Conservation (phyloP, 495 filamentous ascomycete genomes). For the Thermothielavioides terrestris region DNA sequence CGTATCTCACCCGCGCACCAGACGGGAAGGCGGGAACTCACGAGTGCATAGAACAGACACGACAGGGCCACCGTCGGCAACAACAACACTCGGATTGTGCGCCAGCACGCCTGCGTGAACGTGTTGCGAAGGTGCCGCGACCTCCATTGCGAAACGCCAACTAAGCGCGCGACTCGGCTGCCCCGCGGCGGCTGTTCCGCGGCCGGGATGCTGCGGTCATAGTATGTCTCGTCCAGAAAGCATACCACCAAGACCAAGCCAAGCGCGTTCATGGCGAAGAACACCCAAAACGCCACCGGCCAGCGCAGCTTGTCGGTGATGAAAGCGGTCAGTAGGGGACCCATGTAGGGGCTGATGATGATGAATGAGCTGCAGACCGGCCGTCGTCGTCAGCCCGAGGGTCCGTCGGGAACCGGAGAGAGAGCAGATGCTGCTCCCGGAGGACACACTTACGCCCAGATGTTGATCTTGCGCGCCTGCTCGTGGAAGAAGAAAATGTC, state of each 20-base stretch:
- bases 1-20: too few relatives aligned
- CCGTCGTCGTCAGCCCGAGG: not conserved
- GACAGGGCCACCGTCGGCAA: constrained; percentile 45
- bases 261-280: constrained; percentile 41
- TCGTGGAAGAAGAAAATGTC: constrained; percentile 62
- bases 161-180: constrained; percentile 32
- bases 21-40: too few relatives aligned
- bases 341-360: constrained; percentile 50
- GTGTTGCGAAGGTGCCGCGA: constrained; percentile 34
- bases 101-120: constrained; percentile 38
- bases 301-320: constrained; percentile 45
- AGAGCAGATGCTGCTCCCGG: not conserved
- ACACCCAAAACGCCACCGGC: constrained; percentile 47
- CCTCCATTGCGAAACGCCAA: constrained; percentile 42
- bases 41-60: constrained; percentile 47
- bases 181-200: constrained; percentile 36
- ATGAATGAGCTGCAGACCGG: constrained; percentile 20
- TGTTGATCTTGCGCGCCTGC: constrained; percentile 54
- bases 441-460: constrained; percentile 40
- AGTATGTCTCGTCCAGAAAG: constrained; percentile 54
- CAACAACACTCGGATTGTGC: constrained; percentile 36
- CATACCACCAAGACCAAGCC: constrained; percentile 40
- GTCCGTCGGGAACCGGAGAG: not conserved
- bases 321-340: constrained; percentile 52
- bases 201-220: constrained; percentile 41